phyloP scores from a whole-genome alignment of 2,329 filamentous ascomycete genomes.

The Ceratocystis huliohia region DNA sequence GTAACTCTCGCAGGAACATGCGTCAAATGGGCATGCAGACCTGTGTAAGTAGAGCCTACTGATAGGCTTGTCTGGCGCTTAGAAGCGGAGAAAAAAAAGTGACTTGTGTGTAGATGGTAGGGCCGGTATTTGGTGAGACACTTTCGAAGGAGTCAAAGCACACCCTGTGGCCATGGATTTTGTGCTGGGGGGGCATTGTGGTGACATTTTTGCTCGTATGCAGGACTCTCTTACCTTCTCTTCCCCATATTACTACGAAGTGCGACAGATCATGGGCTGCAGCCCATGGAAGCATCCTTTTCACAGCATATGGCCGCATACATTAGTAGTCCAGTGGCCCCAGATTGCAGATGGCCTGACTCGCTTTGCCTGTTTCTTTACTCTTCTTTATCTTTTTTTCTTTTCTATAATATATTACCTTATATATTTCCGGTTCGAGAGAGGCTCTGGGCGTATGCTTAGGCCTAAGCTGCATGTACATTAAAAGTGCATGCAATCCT shows the following conservation, averaged over 20 bases:
- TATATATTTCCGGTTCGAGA: neutral
- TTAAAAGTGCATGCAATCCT: neutral
- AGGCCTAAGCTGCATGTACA: neutral
- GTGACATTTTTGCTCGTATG: neutral
- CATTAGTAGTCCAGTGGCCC: constrained; percentile 4
- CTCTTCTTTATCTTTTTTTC: neutral
- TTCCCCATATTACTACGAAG: neutral
- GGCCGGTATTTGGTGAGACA: neutral
- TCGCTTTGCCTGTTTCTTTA: neutral
- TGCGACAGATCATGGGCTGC: neutral
- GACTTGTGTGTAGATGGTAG: neutral
- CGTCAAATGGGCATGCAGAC: neutral
- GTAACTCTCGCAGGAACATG: neutral
- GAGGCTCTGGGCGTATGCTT: neutral
- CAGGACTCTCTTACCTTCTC: neutral
- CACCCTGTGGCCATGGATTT: neutral
- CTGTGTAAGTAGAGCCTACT: neutral
- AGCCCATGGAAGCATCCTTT: neutral
- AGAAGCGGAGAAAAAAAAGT: neutral
- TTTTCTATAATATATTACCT: neutral
- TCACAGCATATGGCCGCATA: neutral
- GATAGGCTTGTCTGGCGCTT: constrained; percentile 1
- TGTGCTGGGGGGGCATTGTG: neutral
- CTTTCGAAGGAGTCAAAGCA: neutral
- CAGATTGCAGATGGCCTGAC: neutral